Evolutionary conservation across 768 basidiomycete genomes (phyloP).

Genomic region (Fomitopsis pulvina): DNA sequence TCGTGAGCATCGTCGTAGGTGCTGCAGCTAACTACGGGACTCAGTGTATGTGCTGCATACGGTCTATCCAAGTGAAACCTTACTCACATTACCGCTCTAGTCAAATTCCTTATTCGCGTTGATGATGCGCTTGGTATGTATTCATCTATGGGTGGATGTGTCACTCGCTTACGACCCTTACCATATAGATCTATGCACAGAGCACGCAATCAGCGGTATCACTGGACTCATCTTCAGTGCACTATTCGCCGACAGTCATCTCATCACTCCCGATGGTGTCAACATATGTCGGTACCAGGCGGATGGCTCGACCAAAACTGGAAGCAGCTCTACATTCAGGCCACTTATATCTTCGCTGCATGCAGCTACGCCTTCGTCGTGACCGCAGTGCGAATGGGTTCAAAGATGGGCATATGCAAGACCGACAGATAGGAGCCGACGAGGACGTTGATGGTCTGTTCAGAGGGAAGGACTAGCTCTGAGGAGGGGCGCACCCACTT

Average conservation of each 20-base stretch:
- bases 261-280: conserved; percentile 76
- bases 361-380: conserved; percentile 67
- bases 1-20: conserved; percentile 70
- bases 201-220: conserved; percentile 83
- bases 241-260: conserved; percentile 73
- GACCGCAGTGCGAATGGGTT: conserved; percentile 42
- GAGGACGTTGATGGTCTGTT: not conserved
- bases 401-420: not conserved
- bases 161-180: not conserved
- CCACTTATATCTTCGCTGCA: conserved; percentile 78
- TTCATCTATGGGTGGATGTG: not conserved
- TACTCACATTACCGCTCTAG: conserved; percentile 29
- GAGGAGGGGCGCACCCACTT: not conserved
- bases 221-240: conserved; percentile 77
- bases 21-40: conserved; percentile 79
- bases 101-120: conserved; percentile 61
- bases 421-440: not conserved
- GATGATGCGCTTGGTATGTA: conserved; percentile 71
- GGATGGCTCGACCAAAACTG: conserved; percentile 85
- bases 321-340: conserved; percentile 74
- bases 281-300: conserved; percentile 50
- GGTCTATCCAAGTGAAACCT: conserved; percentile 1
- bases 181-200: conserved; percentile 65
- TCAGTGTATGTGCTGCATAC: conserved; percentile 43
- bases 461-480: not conserved